Evolutionary conservation across 129 eudicot genomes (phyloP).

Genomic region (Arctium minus): DNA sequence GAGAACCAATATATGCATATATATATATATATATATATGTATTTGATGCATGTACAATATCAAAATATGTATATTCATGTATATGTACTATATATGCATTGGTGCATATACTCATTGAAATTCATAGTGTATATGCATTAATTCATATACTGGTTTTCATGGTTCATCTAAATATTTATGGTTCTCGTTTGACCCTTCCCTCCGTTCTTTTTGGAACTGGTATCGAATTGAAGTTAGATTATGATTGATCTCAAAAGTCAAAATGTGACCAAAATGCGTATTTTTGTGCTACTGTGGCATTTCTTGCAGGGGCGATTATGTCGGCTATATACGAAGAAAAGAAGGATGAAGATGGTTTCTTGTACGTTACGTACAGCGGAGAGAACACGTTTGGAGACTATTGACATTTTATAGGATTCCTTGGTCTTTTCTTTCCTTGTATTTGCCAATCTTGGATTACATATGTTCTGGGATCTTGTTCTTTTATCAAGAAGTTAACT

Average conservation of each 20-base stretch:
- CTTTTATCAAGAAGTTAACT: conserved; percentile 7
- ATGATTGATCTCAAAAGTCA: neutral
- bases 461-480: conserved; percentile 16
- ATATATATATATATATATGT: no score
- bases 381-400: conserved; percentile 50
- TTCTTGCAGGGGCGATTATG: conserved; percentile 63
- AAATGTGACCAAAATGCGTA: neutral
- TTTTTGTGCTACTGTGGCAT: neutral
- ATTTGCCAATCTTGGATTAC: neutral
- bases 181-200: neutral
- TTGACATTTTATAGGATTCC: conserved; percentile 3
- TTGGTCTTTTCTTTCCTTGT: neutral
- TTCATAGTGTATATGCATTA: neutral
- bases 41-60: neutral
- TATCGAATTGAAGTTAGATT: neutral
- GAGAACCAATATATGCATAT: neutral
- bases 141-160: neutral
- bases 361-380: conserved; percentile 57
- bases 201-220: neutral
- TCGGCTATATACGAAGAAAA: conserved; percentile 67
- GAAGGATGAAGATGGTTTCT: conserved; percentile 77
- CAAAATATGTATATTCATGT: neutral
- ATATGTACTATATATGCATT: no score
- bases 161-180: neutral
- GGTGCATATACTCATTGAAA: neutral